Evolutionary conservation across 495 filamentous ascomycete genomes (phyloP), one percentile per base, ranked within the genome.

Genomic region (Penicillium macrosclerotiorum): DNA sequence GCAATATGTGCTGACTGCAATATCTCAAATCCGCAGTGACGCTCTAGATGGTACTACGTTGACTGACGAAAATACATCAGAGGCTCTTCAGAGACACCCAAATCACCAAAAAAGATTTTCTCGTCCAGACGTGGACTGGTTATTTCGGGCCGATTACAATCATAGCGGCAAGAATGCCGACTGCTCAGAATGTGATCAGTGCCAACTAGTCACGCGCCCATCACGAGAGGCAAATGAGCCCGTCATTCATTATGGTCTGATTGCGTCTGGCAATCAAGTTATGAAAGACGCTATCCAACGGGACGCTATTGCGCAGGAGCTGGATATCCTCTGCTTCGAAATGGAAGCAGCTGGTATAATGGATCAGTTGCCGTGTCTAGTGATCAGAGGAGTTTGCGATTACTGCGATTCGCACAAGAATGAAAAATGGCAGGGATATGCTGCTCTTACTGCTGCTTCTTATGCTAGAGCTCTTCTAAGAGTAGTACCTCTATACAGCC

Each of bases 241-340:
- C 27, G 22, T 34, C 2, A 45, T 65, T 14, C 59, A 69, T 32
- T 70, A 67, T 40, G 67, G 69, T 18, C 53, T 63, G 23, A 69
- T 72, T 54, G 67, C 63, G 30, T 70, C 63, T 26, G 65, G 54
- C 6, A 65, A 70, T 46, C 47, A 58, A 37, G 61, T 72, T 16
- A 62, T 70, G 54, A 67, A 63, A 37, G 31, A 65, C 54, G 58
- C 51, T n/a, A 40, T 11, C 4, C 48, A 33, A 8, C 49, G 68
- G 49, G 68, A 72, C 17, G 33, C 33, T 35, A 9, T 35, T 35
- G 33, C 33, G 16, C 17, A 9, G 8, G 33, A 35, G 16, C 33
- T 35, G 17, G 20, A 35, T 19, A 35, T 35, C 17, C 33, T 35
- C 16, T 35, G 33, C 16, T 35, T 35, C n/a, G 33, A 35, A 35